These are phyloP conservation scores for Trypanosoma vivax DNA, from an alignment of 208 protist genomes.

Conservation along the genomic window DNA sequence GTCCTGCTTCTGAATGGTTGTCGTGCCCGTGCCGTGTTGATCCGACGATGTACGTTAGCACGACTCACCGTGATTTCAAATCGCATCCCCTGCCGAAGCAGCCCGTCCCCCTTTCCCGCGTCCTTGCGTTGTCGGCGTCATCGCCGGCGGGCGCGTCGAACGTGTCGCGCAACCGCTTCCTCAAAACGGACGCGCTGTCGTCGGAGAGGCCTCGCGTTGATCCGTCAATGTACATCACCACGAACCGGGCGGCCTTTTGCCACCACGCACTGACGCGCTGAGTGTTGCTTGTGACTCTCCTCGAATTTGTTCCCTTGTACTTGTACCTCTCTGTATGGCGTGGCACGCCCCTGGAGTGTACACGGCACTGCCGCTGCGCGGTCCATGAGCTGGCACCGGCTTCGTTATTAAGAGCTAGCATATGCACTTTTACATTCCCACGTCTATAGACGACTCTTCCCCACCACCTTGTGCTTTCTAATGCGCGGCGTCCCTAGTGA, in stretches of 20 bases:
- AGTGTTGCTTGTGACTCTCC: not conserved
- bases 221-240: constrained; percentile 56
- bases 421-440: too few relatives aligned
- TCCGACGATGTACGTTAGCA: constrained; percentile 20
- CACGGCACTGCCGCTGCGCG: too few relatives aligned
- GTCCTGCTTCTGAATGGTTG: too few relatives aligned
- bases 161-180: constrained; percentile 48
- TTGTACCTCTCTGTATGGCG: not conserved
- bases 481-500: too few relatives aligned
- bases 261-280: constrained; percentile 9
- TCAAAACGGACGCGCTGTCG: not conserved
- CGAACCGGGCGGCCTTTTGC: constrained; percentile 29
- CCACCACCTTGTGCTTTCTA: too few relatives aligned
- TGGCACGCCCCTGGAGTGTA: too few relatives aligned
- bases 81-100: not conserved
- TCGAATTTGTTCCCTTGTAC: not conserved
- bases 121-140: not conserved
- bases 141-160: not conserved
- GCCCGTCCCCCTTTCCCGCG: not conserved
- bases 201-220: constrained; percentile 35
- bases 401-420: too few relatives aligned
- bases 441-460: too few relatives aligned
- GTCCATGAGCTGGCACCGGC: too few relatives aligned
- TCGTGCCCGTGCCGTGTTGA: constrained; percentile 24
- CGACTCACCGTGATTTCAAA: constrained; percentile 20